phyloP scores from a whole-genome alignment of 371 early-diverging fungal species.

The Syncephalastrum racemosum region DNA sequence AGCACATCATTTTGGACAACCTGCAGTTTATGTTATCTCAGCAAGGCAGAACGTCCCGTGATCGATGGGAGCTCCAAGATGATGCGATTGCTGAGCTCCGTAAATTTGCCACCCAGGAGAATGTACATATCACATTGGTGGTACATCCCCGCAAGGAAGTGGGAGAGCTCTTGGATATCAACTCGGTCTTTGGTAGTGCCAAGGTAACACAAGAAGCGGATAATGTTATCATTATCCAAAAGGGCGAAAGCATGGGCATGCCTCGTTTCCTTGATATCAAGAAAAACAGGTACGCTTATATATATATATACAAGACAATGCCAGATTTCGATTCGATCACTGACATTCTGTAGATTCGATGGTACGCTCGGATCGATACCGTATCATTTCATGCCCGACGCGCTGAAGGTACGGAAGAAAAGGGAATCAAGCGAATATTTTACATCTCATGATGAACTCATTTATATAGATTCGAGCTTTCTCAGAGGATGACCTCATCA shows the following conservation, averaged over 20 bases:
- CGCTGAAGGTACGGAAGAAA: conserved; percentile 33
- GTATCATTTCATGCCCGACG: conserved; percentile 35
- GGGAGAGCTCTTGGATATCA: conserved; percentile 60
- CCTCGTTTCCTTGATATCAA: conserved; percentile 62
- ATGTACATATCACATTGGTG: conserved; percentile 77
- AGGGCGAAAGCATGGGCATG: conserved; percentile 21
- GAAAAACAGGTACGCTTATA: conserved; percentile 55
- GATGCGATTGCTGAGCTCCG: conserved; percentile 67
- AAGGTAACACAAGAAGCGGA: conserved; percentile 85
- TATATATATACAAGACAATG: not conserved
- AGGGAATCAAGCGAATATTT: not conserved
- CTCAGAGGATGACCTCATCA: conserved; percentile 7
- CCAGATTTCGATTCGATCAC: not conserved
- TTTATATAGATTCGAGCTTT: conserved; percentile 8
- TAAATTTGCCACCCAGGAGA: conserved; percentile 68
- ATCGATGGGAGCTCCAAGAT: conserved; percentile 77
- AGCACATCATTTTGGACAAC: conserved; percentile 77
- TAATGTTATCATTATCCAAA: conserved; percentile 76
- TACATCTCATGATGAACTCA: not conserved
- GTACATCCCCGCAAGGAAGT: conserved; percentile 76
- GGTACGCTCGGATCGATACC: conserved; percentile 68
- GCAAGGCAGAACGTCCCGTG: conserved; percentile 56
- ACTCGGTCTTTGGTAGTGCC: conserved; percentile 76
- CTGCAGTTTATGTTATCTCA: conserved; percentile 81
- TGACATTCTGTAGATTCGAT: conserved; percentile 54